Evolutionary conservation across 225 moss, liverwort and hornwort species (phyloP), one percentile per base, ranked within the genome.

Genomic region (Sphagnum contortum): DNA sequence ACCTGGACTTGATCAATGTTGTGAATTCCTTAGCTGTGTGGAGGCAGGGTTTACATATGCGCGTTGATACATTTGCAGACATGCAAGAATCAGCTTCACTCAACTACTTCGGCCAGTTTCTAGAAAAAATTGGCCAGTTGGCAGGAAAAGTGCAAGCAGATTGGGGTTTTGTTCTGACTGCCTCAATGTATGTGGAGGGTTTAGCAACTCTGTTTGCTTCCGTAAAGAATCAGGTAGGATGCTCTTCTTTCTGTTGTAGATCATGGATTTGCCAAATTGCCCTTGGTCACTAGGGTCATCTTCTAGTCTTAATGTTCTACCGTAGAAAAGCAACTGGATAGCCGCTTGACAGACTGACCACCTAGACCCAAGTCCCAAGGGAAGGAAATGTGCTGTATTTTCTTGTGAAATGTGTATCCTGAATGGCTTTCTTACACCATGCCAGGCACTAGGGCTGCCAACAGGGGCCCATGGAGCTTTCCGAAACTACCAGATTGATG

Each of bases 401-500:
- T 29, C 29, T 29, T 29, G 29, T 29, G 29, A 29, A 29, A 29
- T 29, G 29, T 29, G 29, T 29, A 29, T 29, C 29, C 29, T 29
- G 29, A 29, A 29, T 29, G 29, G 29, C 29, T 29, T 29, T 29
- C 29, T 29, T 29, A 29, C 29, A 29, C 29, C 9, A 10, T 56
- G 60, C 3, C 74, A 93, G 98, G 87, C 90, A 66, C 64, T 85
- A 74, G 98, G 93, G 65, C 81, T 82, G 71, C 89, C 98, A 53
- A 86, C 98, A 45, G 93, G 93, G 65, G 89, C 91, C 70, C 91
- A 93, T 76, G 93, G 98, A 45, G 93, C 98, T 69, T 89, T 98
- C 60, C 83, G 93, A 72, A 89, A 98, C 68, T 93, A 89, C 69
- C 93, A 93, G 76, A 86, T 98, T 68, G 93, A 98, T 78, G 89